Conservation (phyloP, 148 eudicot genomes). For the Rhododendron ferrugineum region DNA sequence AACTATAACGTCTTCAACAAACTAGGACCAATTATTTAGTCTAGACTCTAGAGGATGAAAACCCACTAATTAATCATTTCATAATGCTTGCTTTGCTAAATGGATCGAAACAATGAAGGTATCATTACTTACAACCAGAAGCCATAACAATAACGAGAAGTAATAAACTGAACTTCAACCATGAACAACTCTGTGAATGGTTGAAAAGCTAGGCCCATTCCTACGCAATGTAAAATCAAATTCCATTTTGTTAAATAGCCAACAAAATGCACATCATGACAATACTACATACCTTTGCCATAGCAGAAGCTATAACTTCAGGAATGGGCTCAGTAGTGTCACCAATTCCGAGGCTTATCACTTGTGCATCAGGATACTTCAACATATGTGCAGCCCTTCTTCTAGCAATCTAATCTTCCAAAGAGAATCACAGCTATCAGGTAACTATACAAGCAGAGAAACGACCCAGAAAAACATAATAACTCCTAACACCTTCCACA, state of each 20-base stretch:
- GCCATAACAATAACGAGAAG: background rate
- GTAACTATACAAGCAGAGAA: background rate
- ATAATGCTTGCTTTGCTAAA: background rate
- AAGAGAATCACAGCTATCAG: background rate
- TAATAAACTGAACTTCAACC: background rate
- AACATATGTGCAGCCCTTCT: constrained; percentile 50
- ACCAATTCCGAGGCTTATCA: constrained; percentile 80
- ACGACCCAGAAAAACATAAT: background rate
- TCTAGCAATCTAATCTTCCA: constrained; percentile 55
- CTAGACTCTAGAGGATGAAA: background rate
- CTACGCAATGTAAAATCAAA: background rate
- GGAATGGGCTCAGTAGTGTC: constrained; percentile 87
- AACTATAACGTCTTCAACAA: background rate
- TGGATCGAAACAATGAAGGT: background rate
- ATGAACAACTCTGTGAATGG: background rate
- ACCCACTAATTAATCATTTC: background rate
- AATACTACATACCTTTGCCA: constrained; percentile 54
- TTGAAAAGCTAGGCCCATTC: background rate
- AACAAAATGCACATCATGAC: background rate
- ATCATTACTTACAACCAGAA: background rate
- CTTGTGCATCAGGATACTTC: constrained; percentile 69
- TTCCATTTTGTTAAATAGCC: background rate
- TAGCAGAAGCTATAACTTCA: constrained; percentile 45
- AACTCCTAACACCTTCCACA: background rate
- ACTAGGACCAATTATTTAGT: background rate